These are phyloP conservation scores for Prunus padus DNA, from an alignment of 306 rosid genomes.

Conservation along the genomic window DNA sequence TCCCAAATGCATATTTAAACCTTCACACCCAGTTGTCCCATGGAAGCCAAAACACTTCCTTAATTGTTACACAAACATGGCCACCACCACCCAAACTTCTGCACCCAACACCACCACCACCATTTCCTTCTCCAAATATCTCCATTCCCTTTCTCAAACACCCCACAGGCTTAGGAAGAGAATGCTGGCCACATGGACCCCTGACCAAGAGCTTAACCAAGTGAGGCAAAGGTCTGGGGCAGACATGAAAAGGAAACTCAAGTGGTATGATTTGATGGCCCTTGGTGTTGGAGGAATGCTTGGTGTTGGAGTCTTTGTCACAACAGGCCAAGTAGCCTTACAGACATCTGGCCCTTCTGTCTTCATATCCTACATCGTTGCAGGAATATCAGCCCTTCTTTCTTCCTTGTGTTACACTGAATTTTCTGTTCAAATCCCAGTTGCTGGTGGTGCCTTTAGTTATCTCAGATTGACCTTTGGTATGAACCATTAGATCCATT, in stretches of 20 bases:
- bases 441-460: constrained; percentile 97
- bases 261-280: constrained; percentile 77
- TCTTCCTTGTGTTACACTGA: constrained; percentile 92
- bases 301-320: constrained; percentile 90
- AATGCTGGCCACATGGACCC: constrained; percentile 95
- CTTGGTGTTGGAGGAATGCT: constrained; percentile 98
- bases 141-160: constrained; percentile 72
- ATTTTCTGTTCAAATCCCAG: constrained; percentile 88
- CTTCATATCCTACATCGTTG: constrained; percentile 79
- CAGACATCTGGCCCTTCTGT: constrained; percentile 73
- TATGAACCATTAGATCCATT: constrained; percentile 18
- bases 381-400: constrained; percentile 85
- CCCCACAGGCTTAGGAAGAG: constrained; percentile 77
- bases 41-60: constrained; percentile 34
- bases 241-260: constrained; percentile 82
- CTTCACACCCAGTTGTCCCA: constrained; percentile 31
- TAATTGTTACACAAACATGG: constrained; percentile 34
- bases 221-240: constrained; percentile 89
- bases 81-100: constrained; percentile 22
- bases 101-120: constrained; percentile 27
- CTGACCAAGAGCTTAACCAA: constrained; percentile 84
- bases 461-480: constrained; percentile 87
- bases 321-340: constrained; percentile 76
- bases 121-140: constrained; percentile 48
- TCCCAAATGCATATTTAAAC: constrained; percentile 54